Percentiles rank a stretch among this genome's conserved stretches.
Evolutionary conservation across 2,329 filamentous ascomycete species (phyloP).

Genomic region (Neofusicoccum sp.): DNA sequence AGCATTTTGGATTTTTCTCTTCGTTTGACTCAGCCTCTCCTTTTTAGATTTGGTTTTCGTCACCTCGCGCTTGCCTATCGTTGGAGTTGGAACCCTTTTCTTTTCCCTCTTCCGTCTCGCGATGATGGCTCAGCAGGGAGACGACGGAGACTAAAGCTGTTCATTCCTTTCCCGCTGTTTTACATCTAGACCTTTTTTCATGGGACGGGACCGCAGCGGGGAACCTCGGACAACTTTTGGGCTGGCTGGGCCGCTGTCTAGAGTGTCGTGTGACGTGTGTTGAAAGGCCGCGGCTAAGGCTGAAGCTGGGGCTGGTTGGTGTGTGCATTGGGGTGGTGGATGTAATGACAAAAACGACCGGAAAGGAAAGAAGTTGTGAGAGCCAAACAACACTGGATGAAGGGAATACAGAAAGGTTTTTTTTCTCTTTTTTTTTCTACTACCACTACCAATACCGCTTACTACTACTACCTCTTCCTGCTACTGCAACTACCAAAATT

Average conservation of each 20-base stretch:
- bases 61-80: background rate
- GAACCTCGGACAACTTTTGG: constrained; percentile 3
- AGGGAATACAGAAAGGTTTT: constrained; percentile 9
- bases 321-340: background rate
- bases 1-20: constrained; percentile 6
- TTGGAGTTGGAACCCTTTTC: constrained; percentile 7
- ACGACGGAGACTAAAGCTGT: constrained; percentile 2
- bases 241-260: constrained; percentile 17
- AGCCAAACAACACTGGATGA: constrained; percentile 4
- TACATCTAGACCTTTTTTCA: constrained; percentile 7
- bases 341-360: constrained; percentile 17
- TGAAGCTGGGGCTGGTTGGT: background rate
- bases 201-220: constrained; percentile 9
- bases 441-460: background rate
- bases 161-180: constrained; percentile 15
- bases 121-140: background rate
- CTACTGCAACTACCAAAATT: constrained; percentile 3
- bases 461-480: background rate
- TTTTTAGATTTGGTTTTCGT: constrained; percentile 7
- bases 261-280: background rate
- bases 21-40: constrained; percentile 12
- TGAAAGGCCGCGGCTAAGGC: background rate
- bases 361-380: constrained; percentile 6
- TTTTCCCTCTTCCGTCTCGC: background rate
- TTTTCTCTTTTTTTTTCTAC: background rate